Evolutionary conservation across 2,329 filamentous ascomycete species (phyloP).

Genomic region (Verticillium isaacii): DNA sequence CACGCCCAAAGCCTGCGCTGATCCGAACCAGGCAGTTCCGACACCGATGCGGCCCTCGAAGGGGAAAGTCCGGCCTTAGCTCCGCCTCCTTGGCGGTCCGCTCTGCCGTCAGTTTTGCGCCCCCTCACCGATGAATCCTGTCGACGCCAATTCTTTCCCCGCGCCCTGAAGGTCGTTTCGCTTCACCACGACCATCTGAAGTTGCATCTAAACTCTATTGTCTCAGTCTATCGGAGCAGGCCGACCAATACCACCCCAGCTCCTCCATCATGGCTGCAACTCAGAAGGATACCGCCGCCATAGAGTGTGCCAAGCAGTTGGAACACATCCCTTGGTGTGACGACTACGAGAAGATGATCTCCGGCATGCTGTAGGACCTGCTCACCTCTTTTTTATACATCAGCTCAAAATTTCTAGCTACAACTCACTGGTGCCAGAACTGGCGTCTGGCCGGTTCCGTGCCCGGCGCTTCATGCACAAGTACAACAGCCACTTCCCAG

Average conservation of each 20-base stretch:
- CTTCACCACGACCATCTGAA: not conserved
- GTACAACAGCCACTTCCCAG: constrained; percentile 53
- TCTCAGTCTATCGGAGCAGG: not conserved
- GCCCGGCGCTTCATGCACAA: constrained; percentile 51
- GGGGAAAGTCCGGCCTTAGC: not conserved
- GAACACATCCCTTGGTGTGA: constrained; percentile 52
- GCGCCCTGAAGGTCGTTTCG: not conserved
- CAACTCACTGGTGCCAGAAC: constrained; percentile 40
- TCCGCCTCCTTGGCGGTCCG: not conserved
- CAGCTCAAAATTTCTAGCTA: constrained; percentile 32
- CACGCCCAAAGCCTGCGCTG: not conserved
- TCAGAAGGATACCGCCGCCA: constrained; percentile 32
- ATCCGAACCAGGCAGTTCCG: not conserved
- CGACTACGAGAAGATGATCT: constrained; percentile 62
- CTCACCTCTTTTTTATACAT: not conserved
- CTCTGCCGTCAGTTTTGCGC: not conserved
- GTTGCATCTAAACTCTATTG: too few species aligned
- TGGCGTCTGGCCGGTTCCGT: constrained; percentile 45
- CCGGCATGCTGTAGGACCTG: constrained; percentile 49
- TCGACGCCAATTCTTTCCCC: not conserved
- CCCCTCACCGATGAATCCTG: not conserved
- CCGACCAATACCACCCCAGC: not conserved
- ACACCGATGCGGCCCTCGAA: not conserved
- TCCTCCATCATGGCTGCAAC: not conserved
- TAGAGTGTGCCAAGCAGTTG: constrained; percentile 41